These are phyloP conservation scores for Marsdenia floribunda DNA, from an alignment of 257 asterid genomes.

Conservation along the genomic window DNA sequence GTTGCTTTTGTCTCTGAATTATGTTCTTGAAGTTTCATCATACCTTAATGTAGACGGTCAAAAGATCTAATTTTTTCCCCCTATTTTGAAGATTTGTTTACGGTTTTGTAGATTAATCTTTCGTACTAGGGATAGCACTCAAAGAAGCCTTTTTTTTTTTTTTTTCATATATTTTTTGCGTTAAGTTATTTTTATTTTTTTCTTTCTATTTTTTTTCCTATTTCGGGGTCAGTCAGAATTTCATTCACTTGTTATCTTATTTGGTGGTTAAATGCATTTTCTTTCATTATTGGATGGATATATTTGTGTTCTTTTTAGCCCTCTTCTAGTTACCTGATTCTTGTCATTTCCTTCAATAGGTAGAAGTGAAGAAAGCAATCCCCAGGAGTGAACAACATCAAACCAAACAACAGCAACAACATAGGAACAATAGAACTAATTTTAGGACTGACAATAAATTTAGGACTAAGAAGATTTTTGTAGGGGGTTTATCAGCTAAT, in stretches of 20 bases:
- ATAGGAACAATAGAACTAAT: conserved; percentile 36
- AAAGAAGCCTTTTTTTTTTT: background rate
- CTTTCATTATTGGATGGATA: background rate
- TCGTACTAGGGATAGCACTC: background rate
- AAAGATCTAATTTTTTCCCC: no score
- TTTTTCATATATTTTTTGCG: background rate
- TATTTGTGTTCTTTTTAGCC: background rate
- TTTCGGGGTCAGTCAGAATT: background rate
- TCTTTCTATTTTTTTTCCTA: no score
- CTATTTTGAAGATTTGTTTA: no score
- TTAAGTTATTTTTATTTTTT: background rate
- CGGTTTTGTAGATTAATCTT: no score
- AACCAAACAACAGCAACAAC: conserved; percentile 42
- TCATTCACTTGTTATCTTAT: no score
- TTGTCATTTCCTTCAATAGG: conserved; percentile 34
- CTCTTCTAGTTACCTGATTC: background rate
- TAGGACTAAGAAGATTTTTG: conserved; percentile 90
- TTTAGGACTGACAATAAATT: conserved; percentile 48
- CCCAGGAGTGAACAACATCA: conserved; percentile 73
- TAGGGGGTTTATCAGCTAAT: conserved; percentile 84
- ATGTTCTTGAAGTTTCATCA: background rate
- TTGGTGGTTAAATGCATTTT: background rate
- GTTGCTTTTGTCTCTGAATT: background rate
- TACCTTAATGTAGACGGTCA: no score
- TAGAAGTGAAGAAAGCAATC: conserved; percentile 90